Conservation (phyloP, 345 rosid genomes). For the Bruguiera parviflora region DNA sequence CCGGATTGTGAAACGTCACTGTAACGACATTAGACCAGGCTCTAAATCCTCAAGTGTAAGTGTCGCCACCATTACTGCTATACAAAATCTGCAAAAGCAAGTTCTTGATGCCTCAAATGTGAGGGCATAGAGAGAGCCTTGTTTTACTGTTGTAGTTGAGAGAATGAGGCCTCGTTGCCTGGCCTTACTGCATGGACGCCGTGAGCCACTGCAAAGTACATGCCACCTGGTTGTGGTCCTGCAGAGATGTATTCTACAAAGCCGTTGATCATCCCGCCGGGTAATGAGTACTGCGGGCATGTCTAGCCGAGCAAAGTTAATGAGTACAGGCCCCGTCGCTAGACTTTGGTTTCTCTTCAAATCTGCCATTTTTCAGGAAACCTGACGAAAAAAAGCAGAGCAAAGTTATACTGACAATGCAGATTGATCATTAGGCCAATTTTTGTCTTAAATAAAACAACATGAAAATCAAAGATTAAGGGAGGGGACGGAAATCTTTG, state of each 20-base stretch:
- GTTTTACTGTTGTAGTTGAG: constrained; percentile 59
- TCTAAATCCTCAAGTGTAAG: constrained; percentile 74
- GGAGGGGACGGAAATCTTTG: too few species aligned
- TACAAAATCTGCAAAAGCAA: constrained; percentile 83
- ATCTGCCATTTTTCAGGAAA: constrained; percentile 74
- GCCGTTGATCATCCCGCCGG: constrained; percentile 78
- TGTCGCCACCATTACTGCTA: constrained; percentile 74
- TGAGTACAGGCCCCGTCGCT: too few species aligned
- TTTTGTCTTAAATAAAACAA: too few species aligned
- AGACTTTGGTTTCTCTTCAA: constrained; percentile 61
- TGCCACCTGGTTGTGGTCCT: constrained; percentile 94
- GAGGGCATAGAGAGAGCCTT: constrained; percentile 68
- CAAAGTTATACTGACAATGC: too few species aligned
- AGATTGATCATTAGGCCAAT: too few species aligned
- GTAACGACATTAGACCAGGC: constrained; percentile 40
- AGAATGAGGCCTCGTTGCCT: constrained; percentile 86
- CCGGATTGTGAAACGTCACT: constrained; percentile 80
- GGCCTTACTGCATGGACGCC: constrained; percentile 93
- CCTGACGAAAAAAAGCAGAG: constrained; percentile 35
- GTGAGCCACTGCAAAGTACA: constrained; percentile 78
- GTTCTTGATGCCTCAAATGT: constrained; percentile 95
- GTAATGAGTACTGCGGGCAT: constrained; percentile 53
- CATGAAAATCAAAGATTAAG: too few species aligned
- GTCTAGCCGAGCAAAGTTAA: constrained; percentile 80
- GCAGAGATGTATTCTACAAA: constrained; percentile 82